phyloP scores from a whole-genome alignment of 805 yeast species.

The Metschnikowia kofuensis region DNA sequence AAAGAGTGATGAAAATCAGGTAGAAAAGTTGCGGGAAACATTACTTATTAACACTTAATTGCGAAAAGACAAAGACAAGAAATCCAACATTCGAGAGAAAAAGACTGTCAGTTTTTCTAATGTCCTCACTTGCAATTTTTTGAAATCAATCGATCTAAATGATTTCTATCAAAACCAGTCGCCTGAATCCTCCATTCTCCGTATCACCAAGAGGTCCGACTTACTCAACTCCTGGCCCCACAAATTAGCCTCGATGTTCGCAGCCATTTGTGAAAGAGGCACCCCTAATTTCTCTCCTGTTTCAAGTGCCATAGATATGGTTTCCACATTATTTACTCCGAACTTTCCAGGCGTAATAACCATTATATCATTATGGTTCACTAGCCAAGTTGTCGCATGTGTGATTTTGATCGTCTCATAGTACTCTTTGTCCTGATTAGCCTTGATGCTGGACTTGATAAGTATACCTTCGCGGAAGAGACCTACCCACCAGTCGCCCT shows the following conservation, averaged over 20 bases:
- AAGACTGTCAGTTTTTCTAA: not conserved
- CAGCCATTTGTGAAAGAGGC: not conserved
- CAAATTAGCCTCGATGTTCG: not conserved
- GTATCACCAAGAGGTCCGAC: not conserved
- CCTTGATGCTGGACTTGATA: not conserved
- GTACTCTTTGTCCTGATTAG: too few relatives aligned
- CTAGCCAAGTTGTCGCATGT: not conserved
- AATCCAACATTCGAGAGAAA: too few relatives aligned
- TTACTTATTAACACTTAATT: too few relatives aligned
- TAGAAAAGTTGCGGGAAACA: too few relatives aligned
- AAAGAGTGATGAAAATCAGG: too few relatives aligned
- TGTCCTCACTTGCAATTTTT: not conserved
- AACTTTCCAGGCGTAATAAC: not conserved
- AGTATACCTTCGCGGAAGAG: not conserved
- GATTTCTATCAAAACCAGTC: not conserved
- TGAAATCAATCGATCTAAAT: too few relatives aligned
- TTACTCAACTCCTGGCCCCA: not conserved
- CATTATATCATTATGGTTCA: constrained; percentile 1
- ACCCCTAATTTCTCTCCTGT: not conserved
- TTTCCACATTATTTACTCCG: not conserved
- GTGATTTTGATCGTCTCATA: not conserved
- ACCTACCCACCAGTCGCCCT: not conserved
- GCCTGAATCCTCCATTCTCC: not conserved
- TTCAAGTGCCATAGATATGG: not conserved
- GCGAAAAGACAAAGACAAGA: too few relatives aligned